These are phyloP conservation scores for Cryptococcus jaspeensis DNA, from an alignment of 1,284 basidiomycete genomes.

Conservation along the genomic window DNA sequence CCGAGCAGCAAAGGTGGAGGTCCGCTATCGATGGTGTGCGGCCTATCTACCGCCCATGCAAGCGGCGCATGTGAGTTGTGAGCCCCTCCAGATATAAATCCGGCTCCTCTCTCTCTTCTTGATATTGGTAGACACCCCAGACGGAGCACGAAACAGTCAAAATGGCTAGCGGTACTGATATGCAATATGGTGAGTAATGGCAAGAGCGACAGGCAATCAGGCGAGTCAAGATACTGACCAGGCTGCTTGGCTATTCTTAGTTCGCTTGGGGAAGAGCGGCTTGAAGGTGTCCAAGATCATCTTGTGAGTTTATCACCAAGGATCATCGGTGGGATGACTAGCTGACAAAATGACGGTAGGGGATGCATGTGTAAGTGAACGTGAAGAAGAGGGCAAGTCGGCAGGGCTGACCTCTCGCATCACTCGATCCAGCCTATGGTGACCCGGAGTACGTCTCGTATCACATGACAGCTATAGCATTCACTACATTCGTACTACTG, in stretches of 20 bases:
- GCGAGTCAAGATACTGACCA: not conserved
- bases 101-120: no score
- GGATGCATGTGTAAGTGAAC: slow-evolving; percentile 19
- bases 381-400: no score
- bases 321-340: not conserved
- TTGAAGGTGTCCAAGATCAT: slow-evolving; percentile 43
- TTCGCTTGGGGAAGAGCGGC: slow-evolving; percentile 37
- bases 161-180: slow-evolving; percentile 2
- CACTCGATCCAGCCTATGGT: slow-evolving; percentile 9
- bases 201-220: not conserved
- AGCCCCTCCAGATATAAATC: no score
- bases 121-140: no score
- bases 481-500: not conserved
- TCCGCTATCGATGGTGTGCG: no score
- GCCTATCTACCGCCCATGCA: no score
- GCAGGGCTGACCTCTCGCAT: not conserved
- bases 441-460: slow-evolving; percentile 11
- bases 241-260: slow-evolving; percentile 6
- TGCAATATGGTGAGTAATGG: slow-evolving; percentile 5
- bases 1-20: no score
- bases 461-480: no score
- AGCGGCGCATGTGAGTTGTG: no score
- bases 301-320: slow-evolving; percentile 24
- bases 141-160: not conserved
- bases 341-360: not conserved